Base-by-base conservation (phyloP, 495 filamentous ascomycete genomes). In the Trichoderma reesei region DNA sequence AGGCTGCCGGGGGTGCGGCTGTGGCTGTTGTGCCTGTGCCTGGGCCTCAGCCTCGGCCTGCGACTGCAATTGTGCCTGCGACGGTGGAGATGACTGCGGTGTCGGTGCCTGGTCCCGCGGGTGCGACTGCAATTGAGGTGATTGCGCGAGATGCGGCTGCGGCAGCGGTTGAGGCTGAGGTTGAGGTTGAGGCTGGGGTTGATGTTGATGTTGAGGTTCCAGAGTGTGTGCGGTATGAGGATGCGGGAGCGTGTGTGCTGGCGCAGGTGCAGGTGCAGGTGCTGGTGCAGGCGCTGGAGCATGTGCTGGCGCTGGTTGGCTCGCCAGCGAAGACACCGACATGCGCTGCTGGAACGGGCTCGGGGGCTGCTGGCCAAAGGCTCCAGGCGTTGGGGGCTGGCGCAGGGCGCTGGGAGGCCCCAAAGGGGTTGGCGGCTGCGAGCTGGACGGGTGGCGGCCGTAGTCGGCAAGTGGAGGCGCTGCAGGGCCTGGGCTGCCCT, bases 271-370 rank as follows among this genome's bases (percentile, higher is more conserved):
- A n/a, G n/a, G n/a, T n/a, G n/a, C n/a, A n/a, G n/a, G n/a, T 14
- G 68, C 51, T 46, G 71, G 73, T 1, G 67, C 61, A 46, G 69
- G 68, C 61, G 71, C 42, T 26, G 18, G 26, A 64, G 65, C 37
- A 20, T 26, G 18, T 63, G 42, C 31, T 20, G 63, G 48, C 18
- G 66, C 66, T 69, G 71, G 60, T 72, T 76, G 71, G 18, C 72
- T 33, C 60, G 75, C 67, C 44, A 68, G 34, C 62, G 76, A 73
- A 51, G 75, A 72, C 46, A 76, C 59, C 44, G 75, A 72, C 46
- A 76, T 61, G 18, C 82, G 75, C 67, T 83, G 80, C 60, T 82
- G 77, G 68, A 83, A 83, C 33, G 82, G 83, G 66, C 81, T 84
- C 33, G 78, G 69, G 31, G 78, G 82, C 61, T 82, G 79, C n/a